Base-by-base conservation (phyloP, 176 grass and related monocot species). In the Zizania latifolia region DNA sequence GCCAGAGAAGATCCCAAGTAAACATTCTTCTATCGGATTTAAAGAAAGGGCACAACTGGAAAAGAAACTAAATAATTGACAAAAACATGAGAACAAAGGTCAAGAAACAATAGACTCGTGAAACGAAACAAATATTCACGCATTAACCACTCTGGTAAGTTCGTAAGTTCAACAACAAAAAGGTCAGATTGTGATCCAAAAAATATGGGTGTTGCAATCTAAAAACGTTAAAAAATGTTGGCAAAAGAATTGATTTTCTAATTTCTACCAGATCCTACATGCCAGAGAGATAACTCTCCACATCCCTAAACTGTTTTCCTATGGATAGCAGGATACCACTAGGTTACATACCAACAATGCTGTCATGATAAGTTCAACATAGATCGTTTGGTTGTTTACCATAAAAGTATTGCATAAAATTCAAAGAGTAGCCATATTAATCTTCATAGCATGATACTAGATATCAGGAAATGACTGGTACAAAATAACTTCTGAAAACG, bases 31-130 rank as follows among this genome's bases (percentile, higher is more conserved):
- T 15, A 4, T 78, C n/a, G n/a, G n/a, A n/a, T 27, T 62, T 41
- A 17, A 82, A 78, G 10, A 62, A 71, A 63, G 51, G 59, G n/a
- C n/a, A n/a, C n/a, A n/a, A 27, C 31, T 58, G 9, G 12, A 58
- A 65, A 65, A n/a, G n/a, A n/a, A 40, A 40, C 38, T 40, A 11
- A 13, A 36, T 6, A 36, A 40, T 2, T 40, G 1, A 1, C 3
- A 15, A 43, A 3, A 43, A 1, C 58, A 27, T 37, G 74, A 64
- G 9, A 21, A 72, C 36, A 65, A n/a, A n/a, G n/a, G n/a, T n/a
- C 36, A 65, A n/a, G 0, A 1, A 44, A 17, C n/a, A 78, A 21
- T 38, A 70, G 10, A 44, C 7, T 26, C 9, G 44, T 35, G 6
- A 28, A 59, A 9, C 24, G 1, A 50, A n/a, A n/a, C n/a, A n/a